These are phyloP conservation scores for Xylaria sp. DNA, from an alignment of 2,329 filamentous ascomycete genomes.

Conservation along the genomic window DNA sequence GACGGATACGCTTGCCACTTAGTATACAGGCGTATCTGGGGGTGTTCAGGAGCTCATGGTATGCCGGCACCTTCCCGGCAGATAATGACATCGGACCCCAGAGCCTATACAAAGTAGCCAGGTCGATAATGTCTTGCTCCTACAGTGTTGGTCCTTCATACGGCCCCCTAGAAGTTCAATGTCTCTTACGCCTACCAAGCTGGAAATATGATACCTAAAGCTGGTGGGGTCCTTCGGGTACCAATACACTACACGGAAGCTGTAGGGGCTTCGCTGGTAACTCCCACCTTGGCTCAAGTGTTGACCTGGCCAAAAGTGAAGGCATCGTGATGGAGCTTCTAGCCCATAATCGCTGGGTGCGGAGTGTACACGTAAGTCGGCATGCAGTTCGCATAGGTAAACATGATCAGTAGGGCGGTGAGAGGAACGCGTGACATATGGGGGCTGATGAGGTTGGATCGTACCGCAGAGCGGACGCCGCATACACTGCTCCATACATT, in stretches of 20 bases:
- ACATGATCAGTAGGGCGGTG: conserved; percentile 27
- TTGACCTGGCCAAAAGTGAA: conserved; percentile 26
- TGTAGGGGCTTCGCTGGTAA: conserved; percentile 11
- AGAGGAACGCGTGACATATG: conserved; percentile 26
- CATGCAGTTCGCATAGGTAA: conserved; percentile 31
- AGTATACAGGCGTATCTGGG: conserved; percentile 12
- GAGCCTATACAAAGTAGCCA: conserved; percentile 6
- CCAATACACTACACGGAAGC: conserved; percentile 19
- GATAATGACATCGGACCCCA: conserved; percentile 13
- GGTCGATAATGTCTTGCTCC: conserved; percentile 5
- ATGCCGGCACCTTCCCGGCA: conserved; percentile 26
- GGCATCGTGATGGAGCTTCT: conserved; percentile 30
- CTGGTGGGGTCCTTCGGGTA: conserved; percentile 24
- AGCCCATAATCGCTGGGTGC: conserved; percentile 21
- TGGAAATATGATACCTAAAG: conserved; percentile 10
- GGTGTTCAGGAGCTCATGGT: not conserved
- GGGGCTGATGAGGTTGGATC: conserved; percentile 26
- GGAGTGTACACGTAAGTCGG: conserved; percentile 30
- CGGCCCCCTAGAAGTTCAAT: conserved; percentile 10
- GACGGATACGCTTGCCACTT: not conserved
- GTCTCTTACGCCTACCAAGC: conserved; percentile 12
- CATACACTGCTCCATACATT: conserved; percentile 3
- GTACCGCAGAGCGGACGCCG: conserved; percentile 15
- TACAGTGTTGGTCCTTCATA: conserved; percentile 13
- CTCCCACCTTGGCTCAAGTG: not conserved